Base-by-base conservation (phyloP, 2,329 filamentous ascomycete genomes). In the Didymosphaeria variabile region DNA sequence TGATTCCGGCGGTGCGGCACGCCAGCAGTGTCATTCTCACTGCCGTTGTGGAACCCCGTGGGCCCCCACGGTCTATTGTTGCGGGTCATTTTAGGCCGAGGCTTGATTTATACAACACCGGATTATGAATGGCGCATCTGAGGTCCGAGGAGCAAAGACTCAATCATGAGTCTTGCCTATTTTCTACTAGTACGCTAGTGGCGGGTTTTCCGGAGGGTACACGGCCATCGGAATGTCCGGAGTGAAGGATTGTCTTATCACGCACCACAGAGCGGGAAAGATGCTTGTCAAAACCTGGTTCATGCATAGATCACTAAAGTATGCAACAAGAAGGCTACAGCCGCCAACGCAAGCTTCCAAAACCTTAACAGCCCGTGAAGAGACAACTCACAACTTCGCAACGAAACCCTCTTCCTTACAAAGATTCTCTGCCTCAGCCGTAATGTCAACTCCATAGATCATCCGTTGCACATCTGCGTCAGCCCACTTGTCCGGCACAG, bases 401-500 rank as follows among this genome's bases (percentile, higher is more conserved):
- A 64, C 59, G 19, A 75, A 60, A 0, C 69, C 73, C 56, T 71
- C 70, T 57, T 73, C 68, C 21, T 78, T 74, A 72, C 83, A 84
- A 36, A 76, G 65, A 55, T 79, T 79, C 38, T 82, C 79, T 2
- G 82, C 82, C 59, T 80, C 79, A 59, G 75, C 73, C 64, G 80
- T 76, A 38, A 81, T 77, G 73, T 85, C 81, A 17, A 78, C 68
- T 1, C 82, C 81, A 66, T 84, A 84, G 13, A 84, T 82, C 65
- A 79, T 79, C 66, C 75, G 79, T 68, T 85, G 83, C 32, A 84
- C 79, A 71, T 84, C 82, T 5, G 79, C 80, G 76, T 85, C 83
- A 9, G 82, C 83, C 83, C 83, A 85, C 69, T 82, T 83, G 62
- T 85, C 83, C 9, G 83, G 83, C 52, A 84, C 81, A 32, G 77